These are phyloP conservation scores for Macrolepiota dolichaula DNA, from an alignment of 768 basidiomycete species.

Conservation along the genomic window DNA sequence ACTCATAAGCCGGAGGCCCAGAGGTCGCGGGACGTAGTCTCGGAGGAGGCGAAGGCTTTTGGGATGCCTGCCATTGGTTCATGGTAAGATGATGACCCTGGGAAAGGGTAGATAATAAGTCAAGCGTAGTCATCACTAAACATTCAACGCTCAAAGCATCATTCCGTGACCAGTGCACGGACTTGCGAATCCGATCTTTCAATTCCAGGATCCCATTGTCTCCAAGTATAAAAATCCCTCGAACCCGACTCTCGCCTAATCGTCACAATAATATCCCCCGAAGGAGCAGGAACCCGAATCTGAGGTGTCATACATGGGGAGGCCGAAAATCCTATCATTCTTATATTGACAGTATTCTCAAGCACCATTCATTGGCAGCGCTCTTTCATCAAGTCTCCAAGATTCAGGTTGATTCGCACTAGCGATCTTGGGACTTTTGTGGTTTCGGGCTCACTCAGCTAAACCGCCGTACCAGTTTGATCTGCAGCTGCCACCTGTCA, in stretches of 20 bases:
- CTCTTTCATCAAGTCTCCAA: not conserved
- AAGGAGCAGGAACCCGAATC: no score
- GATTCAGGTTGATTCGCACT: not conserved
- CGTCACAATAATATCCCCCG: no score
- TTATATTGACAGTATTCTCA: no score
- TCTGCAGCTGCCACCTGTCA: conserved; percentile 10
- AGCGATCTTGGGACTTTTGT: not conserved
- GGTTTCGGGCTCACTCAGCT: not conserved
- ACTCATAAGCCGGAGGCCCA: not conserved
- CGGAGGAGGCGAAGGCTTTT: not conserved
- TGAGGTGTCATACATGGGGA: no score
- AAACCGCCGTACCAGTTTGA: not conserved
- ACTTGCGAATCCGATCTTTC: not conserved
- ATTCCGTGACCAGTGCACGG: not conserved
- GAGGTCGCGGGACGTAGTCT: not conserved
- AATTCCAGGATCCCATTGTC: no score
- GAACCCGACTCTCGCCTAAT: no score
- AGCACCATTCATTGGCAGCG: no score
- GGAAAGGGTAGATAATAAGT: not conserved
- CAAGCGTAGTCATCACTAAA: not conserved
- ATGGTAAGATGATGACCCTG: conserved; percentile 1
- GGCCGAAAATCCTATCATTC: no score
- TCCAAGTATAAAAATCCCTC: no score
- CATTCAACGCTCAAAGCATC: not conserved
- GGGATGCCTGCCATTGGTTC: not conserved